Evolutionary conservation across 441 rosid genomes (phyloP), one percentile per base, ranked within the genome.

Genomic region (Gossypium gossypioides): DNA sequence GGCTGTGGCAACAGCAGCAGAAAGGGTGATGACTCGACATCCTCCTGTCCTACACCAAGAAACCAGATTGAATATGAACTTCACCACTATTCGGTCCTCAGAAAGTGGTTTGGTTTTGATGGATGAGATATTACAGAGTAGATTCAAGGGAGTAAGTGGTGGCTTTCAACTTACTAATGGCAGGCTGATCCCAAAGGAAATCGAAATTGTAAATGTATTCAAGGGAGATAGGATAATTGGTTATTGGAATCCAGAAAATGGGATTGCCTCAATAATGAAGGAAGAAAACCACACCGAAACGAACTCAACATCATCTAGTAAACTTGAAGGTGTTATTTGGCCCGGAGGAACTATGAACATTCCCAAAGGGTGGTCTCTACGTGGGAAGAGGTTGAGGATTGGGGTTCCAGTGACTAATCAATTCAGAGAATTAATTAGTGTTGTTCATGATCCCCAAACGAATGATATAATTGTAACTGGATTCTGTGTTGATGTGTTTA

Each of bases 141-240:
- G 72, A 29, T 79, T 83, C 50, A 72, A 40, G n/a, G 88, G 86
- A 72, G 44, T 83, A 12, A 75, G 74, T 56, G 81, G 83, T 71
- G 80, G 75, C 13, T 68, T 84, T 46, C 62, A 56, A 6, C 44
- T 84, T 12, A 2, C 44, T 6, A 71, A 75, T 25, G 78, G 77
- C 21, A 79, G 68, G 50, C 55, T 75, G 12, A 3, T 52, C 27
- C 70, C 82, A 10, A 10, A 46, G 6, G 57, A 65, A 72, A 77
- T 79, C 24, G 81, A 85, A 75, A 81, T 85, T 22, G 81, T 83
- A 34, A 85, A 81, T 63, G 61, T 84, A 56, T 64, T 64, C 69
- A 42, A 64, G 69, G 54, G 69, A 42, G 69, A 42, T 42, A 42
- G 54, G 24, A 44, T 12, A 61, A 10, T 62, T 62, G 69, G 69